Base-by-base conservation (phyloP, 257 asterid species). In the Nicotiana attenuata region DNA sequence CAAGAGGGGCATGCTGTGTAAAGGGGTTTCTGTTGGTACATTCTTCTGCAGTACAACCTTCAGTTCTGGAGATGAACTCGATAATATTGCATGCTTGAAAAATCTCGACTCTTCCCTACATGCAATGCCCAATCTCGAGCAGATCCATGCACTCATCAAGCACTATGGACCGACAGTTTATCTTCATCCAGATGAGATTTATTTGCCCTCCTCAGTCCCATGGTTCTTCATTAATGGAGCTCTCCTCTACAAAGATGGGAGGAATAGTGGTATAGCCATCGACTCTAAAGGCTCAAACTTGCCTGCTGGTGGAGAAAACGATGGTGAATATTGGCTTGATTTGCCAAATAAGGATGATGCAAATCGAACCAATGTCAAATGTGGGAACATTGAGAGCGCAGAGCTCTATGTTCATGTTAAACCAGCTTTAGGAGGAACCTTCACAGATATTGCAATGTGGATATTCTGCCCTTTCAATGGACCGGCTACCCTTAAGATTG, bases 381-480 rank as follows among this genome's bases (percentile, higher is more conserved):
- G 76, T 20, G 97, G 98, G 19, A 85, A 89, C 66, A 89, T 93
- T 1, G 93, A 91, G 65, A 93, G 88, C 4, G 91, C 94, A 4
- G 91, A 92, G 89, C 88, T 94, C 14, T 91, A 93, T 24, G 92
- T 93, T 75, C 97, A 94, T 63, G 90, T 92, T 28, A 94, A 94
- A 66, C 98, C 98, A 10, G 93, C 94, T 69, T 88, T 82, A 0
- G 97, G 97, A 4, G 97, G 96, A 11, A 88, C 93, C 47, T 92
- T 91, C 83, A 93, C 98, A 0, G 98, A 94, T 81, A 86, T 94
- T 78, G 96, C 88, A 8, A 90, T 94, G 93, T 94, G 97, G 98
- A 61, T 93, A 15, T 94, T 94, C 86, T 94, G 98, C 86, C 98
- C 98, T 1, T 94, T 94, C 81, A 93, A 93, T n/a, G 98, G 98